These are phyloP conservation scores for Amanita exitialis DNA, from an alignment of 768 basidiomycete genomes.

Conservation along the genomic window DNA sequence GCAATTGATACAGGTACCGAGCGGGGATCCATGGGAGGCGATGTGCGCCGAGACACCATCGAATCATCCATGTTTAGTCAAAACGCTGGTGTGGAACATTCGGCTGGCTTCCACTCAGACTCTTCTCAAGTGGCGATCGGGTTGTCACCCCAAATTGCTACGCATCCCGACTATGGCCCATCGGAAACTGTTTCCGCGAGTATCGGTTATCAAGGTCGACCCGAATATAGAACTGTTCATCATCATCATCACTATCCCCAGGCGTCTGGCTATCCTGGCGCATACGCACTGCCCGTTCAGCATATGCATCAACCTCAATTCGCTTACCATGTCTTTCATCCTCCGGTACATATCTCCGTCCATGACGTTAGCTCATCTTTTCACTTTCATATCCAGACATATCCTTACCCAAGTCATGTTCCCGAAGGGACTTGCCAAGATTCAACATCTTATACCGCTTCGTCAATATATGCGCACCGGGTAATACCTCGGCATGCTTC, in stretches of 20 bases:
- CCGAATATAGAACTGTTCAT: conserved; percentile 15
- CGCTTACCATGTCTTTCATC: conserved; percentile 26
- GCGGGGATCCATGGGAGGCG: conserved; percentile 14
- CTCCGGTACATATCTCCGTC: conserved; percentile 12
- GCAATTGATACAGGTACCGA: conserved; percentile 9
- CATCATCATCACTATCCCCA: conserved; percentile 21
- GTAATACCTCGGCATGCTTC: conserved; percentile 17
- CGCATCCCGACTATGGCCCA: conserved; percentile 5
- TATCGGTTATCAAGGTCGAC: conserved; percentile 13
- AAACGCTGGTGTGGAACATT: conserved; percentile 14
- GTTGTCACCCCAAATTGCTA: conserved; percentile 11
- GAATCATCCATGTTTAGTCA: conserved; percentile 17
- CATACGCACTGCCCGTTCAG: conserved; percentile 38
- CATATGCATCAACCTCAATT: conserved; percentile 23
- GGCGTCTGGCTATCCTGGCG: conserved; percentile 26
- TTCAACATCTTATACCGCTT: conserved; percentile 16
- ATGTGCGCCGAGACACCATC: conserved; percentile 18
- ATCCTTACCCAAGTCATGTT: conserved; percentile 25
- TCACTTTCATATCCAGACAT: conserved; percentile 26
- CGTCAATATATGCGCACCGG: conserved; percentile 18
- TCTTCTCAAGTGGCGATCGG: conserved; percentile 10
- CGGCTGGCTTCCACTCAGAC: conserved; percentile 12
- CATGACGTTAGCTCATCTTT: conserved; percentile 29
- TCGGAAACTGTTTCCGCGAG: conserved; percentile 14
- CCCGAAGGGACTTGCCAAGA: conserved; percentile 20